Evolutionary conservation across 441 rosid species (phyloP), one percentile per base, ranked within the genome.

Genomic region (Mallotus japonicus): DNA sequence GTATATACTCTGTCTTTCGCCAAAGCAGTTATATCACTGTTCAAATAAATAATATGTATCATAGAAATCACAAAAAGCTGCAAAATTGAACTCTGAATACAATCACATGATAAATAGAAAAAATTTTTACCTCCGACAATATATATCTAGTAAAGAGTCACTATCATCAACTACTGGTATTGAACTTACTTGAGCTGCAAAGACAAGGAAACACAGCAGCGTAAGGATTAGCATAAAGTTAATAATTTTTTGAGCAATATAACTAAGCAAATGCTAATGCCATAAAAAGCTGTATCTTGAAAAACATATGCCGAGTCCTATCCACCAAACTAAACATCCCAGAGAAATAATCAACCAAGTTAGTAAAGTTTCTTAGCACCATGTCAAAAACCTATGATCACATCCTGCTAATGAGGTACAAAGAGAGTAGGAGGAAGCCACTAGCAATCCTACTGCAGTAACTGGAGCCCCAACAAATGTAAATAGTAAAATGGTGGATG

Each of bases 21-120:
- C 87, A 96, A 83, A 72, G 99, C 97, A 34, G 98, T 96, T 81
- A 96, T 96, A 79, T 96, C 99, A 87, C 99, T 96, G 91, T 47
- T 59, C 75, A 76, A 54, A 60, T 32, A 61, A 62, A 16, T 2
- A 19, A 55, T 8, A 49, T 12, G 58, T 66, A 65, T 70, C 24
- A 34, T 49, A 16, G 8, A 22, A 53, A 62, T 72, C 55, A 17
- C 28, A 68, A 6, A 59, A 53, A 9, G 34, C 4, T 28, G 57
- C 22, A 46, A 51, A 56, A 19, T 13, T 19, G 42, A 59, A 40
- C 71, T n/a, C 64, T 19, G 22, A 42, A 61, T 8, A 67, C 56
- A 51, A 53, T 40, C 8, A 55, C 12, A 73, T 49, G 17, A 66
- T 14, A 44, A 56, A 15, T 16, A 70, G 60, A 63, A 70, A 42